A percentile compares a stretch with the other conserved stretches of the same genome.
These are phyloP conservation scores for Malus asiatica DNA, from an alignment of 306 rosid genomes.

Conservation along the genomic window DNA sequence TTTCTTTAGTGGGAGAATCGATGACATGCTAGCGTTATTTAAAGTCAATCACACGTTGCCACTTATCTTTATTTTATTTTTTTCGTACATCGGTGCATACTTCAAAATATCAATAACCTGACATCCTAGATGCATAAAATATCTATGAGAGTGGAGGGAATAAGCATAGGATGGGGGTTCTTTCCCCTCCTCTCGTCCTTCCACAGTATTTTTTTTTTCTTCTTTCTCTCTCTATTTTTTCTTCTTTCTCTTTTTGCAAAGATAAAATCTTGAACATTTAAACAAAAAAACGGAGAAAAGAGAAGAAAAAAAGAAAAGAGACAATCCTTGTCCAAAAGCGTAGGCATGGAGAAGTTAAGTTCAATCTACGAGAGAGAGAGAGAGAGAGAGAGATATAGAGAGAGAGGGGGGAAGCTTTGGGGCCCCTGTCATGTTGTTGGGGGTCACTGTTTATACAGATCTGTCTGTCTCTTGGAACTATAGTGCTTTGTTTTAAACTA, in stretches of 20 bases:
- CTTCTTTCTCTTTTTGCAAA: no score
- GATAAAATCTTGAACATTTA: no score
- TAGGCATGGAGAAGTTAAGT: conserved; percentile 50
- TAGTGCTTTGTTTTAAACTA: conserved; percentile 37
- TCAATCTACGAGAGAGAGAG: conserved; percentile 27
- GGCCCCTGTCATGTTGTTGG: conserved; percentile 63
- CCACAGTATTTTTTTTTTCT: no score
- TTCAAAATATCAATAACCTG: background rate
- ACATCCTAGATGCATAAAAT: background rate
- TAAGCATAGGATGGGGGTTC: conserved; percentile 21
- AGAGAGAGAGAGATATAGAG: background rate
- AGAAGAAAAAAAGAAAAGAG: no score
- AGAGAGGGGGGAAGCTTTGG: conserved; percentile 29
- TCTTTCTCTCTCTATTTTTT: no score
- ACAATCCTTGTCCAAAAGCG: conserved; percentile 24
- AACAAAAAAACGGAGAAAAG: rapidly evolving
- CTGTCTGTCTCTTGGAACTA: conserved; percentile 27
- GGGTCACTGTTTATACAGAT: conserved; percentile 53
- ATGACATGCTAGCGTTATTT: no score
- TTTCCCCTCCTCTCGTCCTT: no score
- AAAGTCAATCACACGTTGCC: no score
- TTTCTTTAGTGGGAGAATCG: background rate
- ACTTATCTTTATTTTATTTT: no score
- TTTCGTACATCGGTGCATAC: background rate
- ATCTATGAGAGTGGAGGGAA: conserved; percentile 29